Evolutionary conservation across 768 basidiomycete species (phyloP).

Genomic region (Pleurotus djamor): DNA sequence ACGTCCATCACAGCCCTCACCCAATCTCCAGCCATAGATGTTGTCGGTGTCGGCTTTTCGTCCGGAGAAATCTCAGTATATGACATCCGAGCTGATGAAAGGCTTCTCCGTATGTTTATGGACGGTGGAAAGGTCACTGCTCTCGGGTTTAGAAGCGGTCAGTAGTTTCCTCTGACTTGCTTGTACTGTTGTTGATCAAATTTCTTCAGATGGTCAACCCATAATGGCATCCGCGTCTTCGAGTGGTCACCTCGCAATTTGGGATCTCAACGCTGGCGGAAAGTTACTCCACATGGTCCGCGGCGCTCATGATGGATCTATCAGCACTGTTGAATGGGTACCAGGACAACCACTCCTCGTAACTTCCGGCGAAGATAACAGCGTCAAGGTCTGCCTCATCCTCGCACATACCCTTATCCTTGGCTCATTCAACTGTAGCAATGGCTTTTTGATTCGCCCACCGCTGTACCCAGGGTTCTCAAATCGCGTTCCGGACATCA

Average conservation of each 20-base stretch:
- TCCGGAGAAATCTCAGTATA: slow-evolving; percentile 88
- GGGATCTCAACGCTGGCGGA: slow-evolving; percentile 87
- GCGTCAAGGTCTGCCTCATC: slow-evolving; percentile 70
- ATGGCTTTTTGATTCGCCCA: slow-evolving; percentile 97
- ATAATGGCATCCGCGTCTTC: slow-evolving; percentile 87
- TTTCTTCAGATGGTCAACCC: slow-evolving; percentile 74
- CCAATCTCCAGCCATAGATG: slow-evolving; percentile 95
- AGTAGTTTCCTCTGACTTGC: slow-evolving; percentile 6
- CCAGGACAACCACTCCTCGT: slow-evolving; percentile 90
- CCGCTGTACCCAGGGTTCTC: slow-evolving; percentile 78
- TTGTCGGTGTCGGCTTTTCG: slow-evolving; percentile 88
- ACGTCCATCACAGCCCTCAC: slow-evolving; percentile 70
- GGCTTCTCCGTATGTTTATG: slow-evolving; percentile 87
- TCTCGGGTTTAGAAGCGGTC: slow-evolving; percentile 86
- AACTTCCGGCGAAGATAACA: slow-evolving; percentile 91
- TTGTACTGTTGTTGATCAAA: background rate
- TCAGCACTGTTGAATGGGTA: slow-evolving; percentile 87
- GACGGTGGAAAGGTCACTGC: slow-evolving; percentile 79
- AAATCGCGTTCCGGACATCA: slow-evolving; percentile 95
- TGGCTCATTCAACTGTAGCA: slow-evolving; percentile 51
- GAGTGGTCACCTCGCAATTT: slow-evolving; percentile 85
- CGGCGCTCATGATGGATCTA: slow-evolving; percentile 85
- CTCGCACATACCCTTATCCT: background rate
- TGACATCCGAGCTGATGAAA: slow-evolving; percentile 89
- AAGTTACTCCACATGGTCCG: slow-evolving; percentile 81